These are phyloP conservation scores for Hanseniaspora lindneri DNA, from an alignment of 805 yeast species.

Conservation along the genomic window DNA sequence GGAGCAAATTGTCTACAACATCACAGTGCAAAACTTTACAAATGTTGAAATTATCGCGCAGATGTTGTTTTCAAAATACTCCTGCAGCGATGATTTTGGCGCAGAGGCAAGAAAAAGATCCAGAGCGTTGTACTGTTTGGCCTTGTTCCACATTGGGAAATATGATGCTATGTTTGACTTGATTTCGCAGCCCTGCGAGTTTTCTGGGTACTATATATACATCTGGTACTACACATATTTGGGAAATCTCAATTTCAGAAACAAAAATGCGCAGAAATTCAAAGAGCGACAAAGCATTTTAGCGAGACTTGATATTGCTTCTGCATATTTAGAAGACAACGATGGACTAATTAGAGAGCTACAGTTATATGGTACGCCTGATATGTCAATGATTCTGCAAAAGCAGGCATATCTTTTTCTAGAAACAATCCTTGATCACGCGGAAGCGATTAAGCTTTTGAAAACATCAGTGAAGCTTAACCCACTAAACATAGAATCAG, in stretches of 20 bases:
- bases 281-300: not conserved
- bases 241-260: not conserved
- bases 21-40: not conserved
- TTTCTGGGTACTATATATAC: not conserved
- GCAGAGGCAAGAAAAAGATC: too few relatives aligned
- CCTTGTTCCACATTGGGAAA: not conserved
- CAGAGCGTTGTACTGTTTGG: not conserved
- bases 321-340: not conserved
- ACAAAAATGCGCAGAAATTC: not conserved
- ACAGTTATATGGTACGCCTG: not conserved
- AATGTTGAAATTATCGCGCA: not conserved
- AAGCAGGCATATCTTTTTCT: constrained; percentile 34
- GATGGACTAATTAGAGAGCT: not conserved
- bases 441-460: constrained; percentile 80
- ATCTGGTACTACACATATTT: constrained; percentile 1
- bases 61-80: not conserved
- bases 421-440: constrained; percentile 71
- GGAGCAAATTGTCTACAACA: not conserved
- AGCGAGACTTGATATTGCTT: not conserved
- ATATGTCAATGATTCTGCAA: not conserved
- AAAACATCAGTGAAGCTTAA: constrained; percentile 61
- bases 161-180: not conserved
- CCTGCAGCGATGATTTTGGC: too few relatives aligned
- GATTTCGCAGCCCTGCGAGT: not conserved
- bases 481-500: constrained; percentile 42